Percentiles rank a stretch among this genome's conserved stretches.
phyloP scores from a whole-genome alignment of 345 rosid species.

The Arabis hirsuta region DNA sequence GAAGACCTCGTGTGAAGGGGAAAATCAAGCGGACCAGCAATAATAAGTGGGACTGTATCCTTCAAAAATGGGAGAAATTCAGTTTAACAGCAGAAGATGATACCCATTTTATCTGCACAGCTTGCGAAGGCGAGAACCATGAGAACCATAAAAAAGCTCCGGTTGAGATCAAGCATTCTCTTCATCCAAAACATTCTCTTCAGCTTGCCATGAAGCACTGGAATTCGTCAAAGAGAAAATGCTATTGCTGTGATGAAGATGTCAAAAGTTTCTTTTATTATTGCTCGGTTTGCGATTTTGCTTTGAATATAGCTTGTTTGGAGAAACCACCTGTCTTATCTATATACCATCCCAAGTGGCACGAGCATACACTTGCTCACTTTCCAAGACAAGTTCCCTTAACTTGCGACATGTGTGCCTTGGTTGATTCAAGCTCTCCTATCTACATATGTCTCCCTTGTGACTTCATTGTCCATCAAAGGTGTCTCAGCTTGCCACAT shows the following conservation, averaged over 20 bases:
- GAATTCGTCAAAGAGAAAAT: neutral
- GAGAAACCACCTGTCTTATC: neutral
- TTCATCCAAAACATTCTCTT: conserved; percentile 19
- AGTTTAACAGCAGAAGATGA: neutral
- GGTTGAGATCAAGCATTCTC: neutral
- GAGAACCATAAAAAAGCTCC: neutral
- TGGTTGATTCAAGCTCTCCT: neutral
- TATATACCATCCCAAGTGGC: neutral
- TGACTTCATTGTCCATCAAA: neutral
- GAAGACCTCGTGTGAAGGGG: neutral
- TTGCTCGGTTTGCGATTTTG: neutral
- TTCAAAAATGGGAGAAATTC: neutral
- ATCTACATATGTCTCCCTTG: neutral
- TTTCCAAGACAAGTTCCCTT: neutral
- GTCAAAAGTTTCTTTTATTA: neutral
- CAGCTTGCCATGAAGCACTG: neutral
- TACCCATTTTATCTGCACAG: neutral
- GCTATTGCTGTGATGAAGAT: neutral
- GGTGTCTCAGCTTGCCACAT: neutral
- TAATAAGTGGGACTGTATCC: neutral
- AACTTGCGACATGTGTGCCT: neutral
- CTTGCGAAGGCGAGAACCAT: neutral
- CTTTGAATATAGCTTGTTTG: neutral
- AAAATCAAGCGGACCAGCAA: too few relatives aligned
- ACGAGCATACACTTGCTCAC: neutral